Evolutionary conservation across 2,329 filamentous ascomycete genomes (phyloP), one percentile per base, ranked within the genome.

Genomic region (Rhytidhysteron rufulum): DNA sequence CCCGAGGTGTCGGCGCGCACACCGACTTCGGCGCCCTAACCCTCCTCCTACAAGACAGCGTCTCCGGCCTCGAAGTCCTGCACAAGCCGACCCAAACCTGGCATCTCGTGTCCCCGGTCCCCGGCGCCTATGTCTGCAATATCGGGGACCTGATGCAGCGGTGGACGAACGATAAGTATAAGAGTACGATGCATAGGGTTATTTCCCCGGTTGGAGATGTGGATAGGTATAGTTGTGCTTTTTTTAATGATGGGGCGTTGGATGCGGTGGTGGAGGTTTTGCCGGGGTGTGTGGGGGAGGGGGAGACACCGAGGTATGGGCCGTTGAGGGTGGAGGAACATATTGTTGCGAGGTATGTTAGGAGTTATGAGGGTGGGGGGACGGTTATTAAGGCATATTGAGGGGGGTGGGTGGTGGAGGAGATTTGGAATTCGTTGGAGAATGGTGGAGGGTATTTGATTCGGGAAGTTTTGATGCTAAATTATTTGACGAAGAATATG

Each of bases 21-120:
- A 66, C 57, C 0, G 64, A 67, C 30, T 67, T 66, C 34, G 64
- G 61, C 2, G 55, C 51, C 18, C 46, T 67, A 5, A 65, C 64
- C 17, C 40, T 66, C 9, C 45, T 66, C 3, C 42, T 68, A 20
- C 65, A 68, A 41, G 61, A 63, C 30, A 27, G 8, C 7, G 24
- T 27, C 24, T 7, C 8, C 24, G 24, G 24, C 13, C 51, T 67
- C 9, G 59, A 67, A 41, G 63, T 67, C 2, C 50, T 66, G 15
- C 60, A 59, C 40, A 55, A 59, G 27, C 24, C 8, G 7, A 52
- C 58, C 33, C 60, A 59, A 6, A 32, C 53, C 15, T 66, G 62
- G 62, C 53, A 66, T 20, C 50, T 57, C 18, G 62, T 58, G 4
- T 52, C 56, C 7, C 62, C 62, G 1, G 48, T 53, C 20, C 49